phyloP scores from a whole-genome alignment of 805 yeast genomes.

The Saturnispora mendoncae region DNA sequence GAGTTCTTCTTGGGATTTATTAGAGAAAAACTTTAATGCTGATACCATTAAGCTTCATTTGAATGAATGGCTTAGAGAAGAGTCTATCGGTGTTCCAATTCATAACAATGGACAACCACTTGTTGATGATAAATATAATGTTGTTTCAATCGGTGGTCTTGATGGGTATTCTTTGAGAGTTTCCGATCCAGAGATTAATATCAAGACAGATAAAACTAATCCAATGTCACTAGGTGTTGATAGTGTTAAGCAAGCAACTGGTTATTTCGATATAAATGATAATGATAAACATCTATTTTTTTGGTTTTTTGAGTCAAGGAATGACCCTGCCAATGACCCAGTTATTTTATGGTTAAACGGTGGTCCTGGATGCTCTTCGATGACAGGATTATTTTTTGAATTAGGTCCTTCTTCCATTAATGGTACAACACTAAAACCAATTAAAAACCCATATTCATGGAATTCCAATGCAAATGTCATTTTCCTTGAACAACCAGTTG shows the following conservation, averaged over 20 bases:
- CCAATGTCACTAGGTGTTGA: constrained; percentile 74
- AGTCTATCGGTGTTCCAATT: background rate
- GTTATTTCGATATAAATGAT: constrained; percentile 62
- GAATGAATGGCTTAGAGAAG: background rate
- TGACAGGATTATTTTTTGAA: constrained; percentile 81
- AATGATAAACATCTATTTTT: constrained; percentile 74
- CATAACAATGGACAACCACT: background rate
- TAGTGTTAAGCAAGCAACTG: constrained; percentile 71
- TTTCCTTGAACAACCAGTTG: constrained; percentile 83
- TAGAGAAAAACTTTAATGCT: constrained; percentile 8
- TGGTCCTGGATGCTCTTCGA: constrained; percentile 90
- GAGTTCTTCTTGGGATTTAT: constrained; percentile 10
- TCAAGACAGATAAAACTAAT: constrained; percentile 17
- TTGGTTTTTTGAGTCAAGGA: constrained; percentile 82
- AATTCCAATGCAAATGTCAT: constrained; percentile 77
- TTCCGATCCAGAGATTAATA: background rate
- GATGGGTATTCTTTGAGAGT: constrained; percentile 23
- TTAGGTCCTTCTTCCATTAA: constrained; percentile 69
- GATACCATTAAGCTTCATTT: constrained; percentile 4
- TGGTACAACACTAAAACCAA: constrained; percentile 50
- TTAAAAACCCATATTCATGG: constrained; percentile 73
- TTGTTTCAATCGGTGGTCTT: constrained; percentile 11
- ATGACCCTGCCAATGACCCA: constrained; percentile 81
- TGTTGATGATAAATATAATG: background rate
- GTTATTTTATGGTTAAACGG: constrained; percentile 86